Conservation (phyloP, 495 filamentous ascomycete species). For the Aspergillus sclerotiicarbonarius region DNA sequence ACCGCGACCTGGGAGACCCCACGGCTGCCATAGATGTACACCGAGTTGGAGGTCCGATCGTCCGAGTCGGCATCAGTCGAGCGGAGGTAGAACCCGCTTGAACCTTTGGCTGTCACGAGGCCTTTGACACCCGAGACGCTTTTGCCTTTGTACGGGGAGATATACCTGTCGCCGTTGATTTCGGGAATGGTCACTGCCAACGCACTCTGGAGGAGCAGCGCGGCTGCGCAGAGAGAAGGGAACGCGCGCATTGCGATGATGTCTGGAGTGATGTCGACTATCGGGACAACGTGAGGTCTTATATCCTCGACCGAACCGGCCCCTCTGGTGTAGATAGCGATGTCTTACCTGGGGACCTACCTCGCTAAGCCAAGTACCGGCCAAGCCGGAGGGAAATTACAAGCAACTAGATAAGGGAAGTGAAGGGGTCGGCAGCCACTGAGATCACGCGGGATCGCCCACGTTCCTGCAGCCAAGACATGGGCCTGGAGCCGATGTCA, state of each 20-base stretch:
- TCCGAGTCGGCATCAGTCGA: slow-evolving; percentile 48
- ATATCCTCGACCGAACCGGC: not conserved
- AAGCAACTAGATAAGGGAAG: no score
- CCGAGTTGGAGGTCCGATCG: slow-evolving; percentile 46
- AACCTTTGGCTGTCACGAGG: slow-evolving; percentile 57
- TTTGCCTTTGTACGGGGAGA: slow-evolving; percentile 53
- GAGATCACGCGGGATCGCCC: slow-evolving; percentile 6
- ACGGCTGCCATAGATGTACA: slow-evolving; percentile 54
- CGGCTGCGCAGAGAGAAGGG: slow-evolving; percentile 2
- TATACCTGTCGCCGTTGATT: slow-evolving; percentile 60
- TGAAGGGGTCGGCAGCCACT: slow-evolving; percentile 4
- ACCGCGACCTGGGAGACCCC: slow-evolving; percentile 41
- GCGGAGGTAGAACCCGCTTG: slow-evolving; percentile 57
- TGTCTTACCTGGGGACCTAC: no score
- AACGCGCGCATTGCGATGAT: slow-evolving; percentile 5
- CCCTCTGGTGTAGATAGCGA: not conserved
- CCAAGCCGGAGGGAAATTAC: not conserved
- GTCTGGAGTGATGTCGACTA: not conserved
- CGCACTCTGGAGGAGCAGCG: slow-evolving; percentile 13
- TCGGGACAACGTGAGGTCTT: not conserved
- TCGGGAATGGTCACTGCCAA: slow-evolving; percentile 54
- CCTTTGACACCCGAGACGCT: slow-evolving; percentile 54
- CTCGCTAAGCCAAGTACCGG: no score
- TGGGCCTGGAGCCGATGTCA: not conserved
- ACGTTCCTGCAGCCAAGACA: slow-evolving; percentile 13